A percentile compares a stretch with the other conserved stretches of the same genome.
phyloP scores from a whole-genome alignment of 805 yeast genomes.

The Wickerhamomyces chaumierensis region DNA sequence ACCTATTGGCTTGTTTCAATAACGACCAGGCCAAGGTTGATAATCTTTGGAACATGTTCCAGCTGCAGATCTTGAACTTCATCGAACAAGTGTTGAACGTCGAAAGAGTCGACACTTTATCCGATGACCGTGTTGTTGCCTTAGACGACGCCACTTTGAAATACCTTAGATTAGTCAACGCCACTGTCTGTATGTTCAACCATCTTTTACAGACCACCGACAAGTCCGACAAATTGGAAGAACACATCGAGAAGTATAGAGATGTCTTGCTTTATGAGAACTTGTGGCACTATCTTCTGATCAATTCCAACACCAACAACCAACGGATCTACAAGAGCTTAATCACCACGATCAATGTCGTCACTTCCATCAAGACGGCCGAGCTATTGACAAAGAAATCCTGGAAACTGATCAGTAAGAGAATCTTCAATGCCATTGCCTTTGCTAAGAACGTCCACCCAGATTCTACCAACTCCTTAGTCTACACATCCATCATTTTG shows the following conservation, averaged over 20 bases:
- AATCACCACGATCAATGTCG: conserved; percentile 24
- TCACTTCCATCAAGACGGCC: conserved; percentile 18
- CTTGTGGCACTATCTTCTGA: conserved; percentile 30
- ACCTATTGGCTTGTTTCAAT: conserved; percentile 44
- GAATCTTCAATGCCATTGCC: conserved; percentile 22
- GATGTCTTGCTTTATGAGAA: conserved; percentile 29
- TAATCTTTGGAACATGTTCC: conserved; percentile 51
- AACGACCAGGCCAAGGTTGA: conserved; percentile 41
- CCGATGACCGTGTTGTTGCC: conserved; percentile 63
- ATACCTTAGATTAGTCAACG: conserved; percentile 43
- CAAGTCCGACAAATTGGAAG: conserved; percentile 14
- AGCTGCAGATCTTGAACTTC: conserved; percentile 42
- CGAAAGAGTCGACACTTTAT: conserved; percentile 53
- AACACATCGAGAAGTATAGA: conserved; percentile 12
- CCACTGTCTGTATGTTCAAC: conserved; percentile 38
- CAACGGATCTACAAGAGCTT: conserved; percentile 30
- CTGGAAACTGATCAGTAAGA: conserved; percentile 22
- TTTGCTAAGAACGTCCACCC: conserved; percentile 18
- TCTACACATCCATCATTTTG: conserved; percentile 35
- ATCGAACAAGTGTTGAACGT: conserved; percentile 37
- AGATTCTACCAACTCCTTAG: conserved; percentile 23
- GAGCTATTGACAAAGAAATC: conserved; percentile 13
- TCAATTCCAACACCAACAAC: conserved; percentile 25
- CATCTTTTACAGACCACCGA: conserved; percentile 18
- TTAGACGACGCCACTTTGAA: conserved; percentile 57